These are phyloP conservation scores for Celoporthe dispersa DNA, from an alignment of 2,329 filamentous ascomycete genomes.

Conservation along the genomic window DNA sequence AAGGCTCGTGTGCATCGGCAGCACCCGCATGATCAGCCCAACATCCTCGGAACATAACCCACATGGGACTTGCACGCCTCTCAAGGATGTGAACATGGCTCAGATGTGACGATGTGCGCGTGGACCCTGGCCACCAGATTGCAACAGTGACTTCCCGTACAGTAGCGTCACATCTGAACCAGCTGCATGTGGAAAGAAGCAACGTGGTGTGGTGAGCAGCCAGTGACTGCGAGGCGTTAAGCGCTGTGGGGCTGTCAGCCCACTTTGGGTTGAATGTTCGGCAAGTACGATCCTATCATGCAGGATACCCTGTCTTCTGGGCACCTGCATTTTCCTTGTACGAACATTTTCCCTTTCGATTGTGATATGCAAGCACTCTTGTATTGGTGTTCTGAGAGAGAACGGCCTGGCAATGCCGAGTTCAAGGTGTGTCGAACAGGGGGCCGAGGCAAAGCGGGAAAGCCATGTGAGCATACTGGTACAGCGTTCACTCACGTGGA, in stretches of 20 bases:
- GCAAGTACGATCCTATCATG: neutral
- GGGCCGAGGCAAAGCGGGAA: neutral
- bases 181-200: neutral
- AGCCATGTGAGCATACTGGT: too few species aligned
- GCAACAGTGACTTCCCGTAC: neutral
- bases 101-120: neutral
- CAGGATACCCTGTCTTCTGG: neutral
- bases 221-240: slow-evolving; percentile 1
- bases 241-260: neutral
- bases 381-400: neutral
- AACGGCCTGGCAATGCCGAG: neutral
- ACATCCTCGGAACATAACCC: neutral
- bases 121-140: neutral
- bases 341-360: neutral
- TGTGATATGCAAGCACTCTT: neutral
- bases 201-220: neutral
- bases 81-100: neutral
- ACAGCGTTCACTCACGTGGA: neutral
- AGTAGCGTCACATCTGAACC: neutral
- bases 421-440: neutral
- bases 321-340: neutral
- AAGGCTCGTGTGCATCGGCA: neutral
- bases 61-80: neutral
- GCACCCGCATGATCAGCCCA: neutral
- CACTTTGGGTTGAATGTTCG: neutral